Base-by-base conservation (phyloP, 78 protist genomes). In the Corallochytrium limacisporum region DNA sequence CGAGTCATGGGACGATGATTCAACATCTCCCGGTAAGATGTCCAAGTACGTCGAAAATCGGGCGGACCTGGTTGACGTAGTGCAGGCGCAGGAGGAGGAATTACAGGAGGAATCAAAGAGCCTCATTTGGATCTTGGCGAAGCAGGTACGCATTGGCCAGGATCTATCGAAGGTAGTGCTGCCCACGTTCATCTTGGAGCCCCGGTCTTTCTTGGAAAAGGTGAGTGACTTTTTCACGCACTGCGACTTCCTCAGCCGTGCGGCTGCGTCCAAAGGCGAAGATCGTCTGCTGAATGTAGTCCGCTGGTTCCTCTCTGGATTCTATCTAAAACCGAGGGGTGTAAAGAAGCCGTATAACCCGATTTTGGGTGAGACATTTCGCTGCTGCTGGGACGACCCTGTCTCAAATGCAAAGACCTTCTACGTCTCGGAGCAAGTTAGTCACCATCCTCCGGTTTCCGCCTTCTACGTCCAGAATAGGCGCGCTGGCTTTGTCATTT, bases 271-370 rank as follows among this genome's bases (percentile, higher is more conserved):
- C 43, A 57, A 49, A 6, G 92, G 91, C n/a, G 39, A 77, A 26
- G 72, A 76, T 36, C 70, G 94, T 28, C 16, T 92, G 24, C 5
- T 75, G 15, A 51, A n/a, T 4, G 66, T 89, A 22, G 35, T 51
- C 20, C 26, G 54, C 56, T 92, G 94, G 94, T 89, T 79, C 39
- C 55, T 92, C n/a, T 68, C 89, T 0, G 95, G 93, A 2, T 92
- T 79, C 69, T 75, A 81, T 36, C 39, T 73, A 44, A 62, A 38
- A 29, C 85, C 89, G 4, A 35, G 83, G 65, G 92, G 88, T 1
- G 84, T 83, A 28, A 84, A 87, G 57, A 92, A 92, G 69, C 97
- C 97, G 26, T 92, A 92, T 73, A 92, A 92, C 57, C 93, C 97
- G 4, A 65, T 87, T 16, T 75, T 92, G 12, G 97, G 97, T 1